Evolutionary conservation across 176 grass and related monocot genomes (phyloP).

Genomic region (Oryza glaberrima): DNA sequence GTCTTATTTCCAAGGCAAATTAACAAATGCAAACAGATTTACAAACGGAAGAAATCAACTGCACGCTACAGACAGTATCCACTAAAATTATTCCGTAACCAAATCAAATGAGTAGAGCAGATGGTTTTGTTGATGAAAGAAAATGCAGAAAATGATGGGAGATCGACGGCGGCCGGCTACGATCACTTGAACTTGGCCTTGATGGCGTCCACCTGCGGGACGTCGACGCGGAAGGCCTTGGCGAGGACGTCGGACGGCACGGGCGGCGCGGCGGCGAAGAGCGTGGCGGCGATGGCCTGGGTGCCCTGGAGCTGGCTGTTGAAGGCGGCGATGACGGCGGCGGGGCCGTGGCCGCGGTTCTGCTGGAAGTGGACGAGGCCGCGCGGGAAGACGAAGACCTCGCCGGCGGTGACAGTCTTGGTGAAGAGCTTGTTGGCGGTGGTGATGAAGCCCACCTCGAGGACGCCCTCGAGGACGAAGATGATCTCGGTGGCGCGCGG

Average conservation of each 20-base stretch:
- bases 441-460: slow-evolving; percentile 88
- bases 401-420: slow-evolving; percentile 53
- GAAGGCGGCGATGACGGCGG: slow-evolving; percentile 69
- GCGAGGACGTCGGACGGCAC: slow-evolving; percentile 61
- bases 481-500: slow-evolving; percentile 81
- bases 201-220: slow-evolving; percentile 43
- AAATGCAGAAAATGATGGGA: too few species aligned
- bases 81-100: too few species aligned
- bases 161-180: too few species aligned
- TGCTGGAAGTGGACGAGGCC: slow-evolving; percentile 86
- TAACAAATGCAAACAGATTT: too few species aligned
- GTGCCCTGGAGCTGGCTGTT: slow-evolving; percentile 88
- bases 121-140: too few species aligned
- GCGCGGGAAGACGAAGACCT: slow-evolving; percentile 73
- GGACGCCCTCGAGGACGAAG: slow-evolving; percentile 64
- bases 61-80: too few species aligned
- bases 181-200: slow-evolving; percentile 51
- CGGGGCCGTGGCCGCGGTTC: slow-evolving; percentile 44
- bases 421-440: slow-evolving; percentile 63
- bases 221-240: slow-evolving; percentile 64
- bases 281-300: slow-evolving; percentile 56
- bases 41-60: too few species aligned
- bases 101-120: too few species aligned
- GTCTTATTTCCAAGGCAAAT: too few species aligned
- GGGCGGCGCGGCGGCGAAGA: slow-evolving; percentile 55